Percentiles rank a stretch among this genome's conserved stretches.
These are phyloP conservation scores for Euphorbia tirucalli DNA, from an alignment of 345 rosid genomes.

Conservation along the genomic window DNA sequence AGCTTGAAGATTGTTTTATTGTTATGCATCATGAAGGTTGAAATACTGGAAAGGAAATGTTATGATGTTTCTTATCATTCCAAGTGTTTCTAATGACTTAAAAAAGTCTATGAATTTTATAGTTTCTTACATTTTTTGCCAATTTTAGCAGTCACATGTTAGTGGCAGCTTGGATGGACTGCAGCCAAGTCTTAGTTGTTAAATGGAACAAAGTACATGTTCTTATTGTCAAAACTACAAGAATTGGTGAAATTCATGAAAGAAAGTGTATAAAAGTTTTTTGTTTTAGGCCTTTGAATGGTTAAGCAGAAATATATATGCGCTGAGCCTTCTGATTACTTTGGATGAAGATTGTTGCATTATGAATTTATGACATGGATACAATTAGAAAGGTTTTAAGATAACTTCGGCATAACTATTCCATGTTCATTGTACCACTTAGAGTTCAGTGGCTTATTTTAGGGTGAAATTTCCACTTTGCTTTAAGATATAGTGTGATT, in stretches of 20 bases:
- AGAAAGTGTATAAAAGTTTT: neutral
- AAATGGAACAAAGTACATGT: neutral
- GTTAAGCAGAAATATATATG: neutral
- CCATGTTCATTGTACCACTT: neutral
- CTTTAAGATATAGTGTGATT: neutral
- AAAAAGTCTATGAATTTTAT: neutral
- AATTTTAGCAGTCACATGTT: neutral
- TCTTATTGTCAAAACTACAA: neutral
- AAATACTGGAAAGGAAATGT: neutral
- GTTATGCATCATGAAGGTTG: neutral
- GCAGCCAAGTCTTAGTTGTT: neutral
- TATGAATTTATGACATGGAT: neutral
- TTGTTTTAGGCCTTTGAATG: neutral
- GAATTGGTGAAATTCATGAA: neutral
- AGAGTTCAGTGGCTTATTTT: neutral
- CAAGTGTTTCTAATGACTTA: neutral
- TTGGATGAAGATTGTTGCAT: neutral
- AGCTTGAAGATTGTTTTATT: neutral
- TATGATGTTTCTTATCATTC: neutral
- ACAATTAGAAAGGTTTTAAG: neutral
- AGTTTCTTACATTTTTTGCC: neutral
- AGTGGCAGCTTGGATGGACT: neutral
- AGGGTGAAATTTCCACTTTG: neutral
- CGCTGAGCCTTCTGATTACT: neutral
- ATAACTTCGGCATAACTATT: neutral